These are phyloP conservation scores for Ustilago sp. DNA, from an alignment of 1,284 basidiomycete species.

Conservation along the genomic window DNA sequence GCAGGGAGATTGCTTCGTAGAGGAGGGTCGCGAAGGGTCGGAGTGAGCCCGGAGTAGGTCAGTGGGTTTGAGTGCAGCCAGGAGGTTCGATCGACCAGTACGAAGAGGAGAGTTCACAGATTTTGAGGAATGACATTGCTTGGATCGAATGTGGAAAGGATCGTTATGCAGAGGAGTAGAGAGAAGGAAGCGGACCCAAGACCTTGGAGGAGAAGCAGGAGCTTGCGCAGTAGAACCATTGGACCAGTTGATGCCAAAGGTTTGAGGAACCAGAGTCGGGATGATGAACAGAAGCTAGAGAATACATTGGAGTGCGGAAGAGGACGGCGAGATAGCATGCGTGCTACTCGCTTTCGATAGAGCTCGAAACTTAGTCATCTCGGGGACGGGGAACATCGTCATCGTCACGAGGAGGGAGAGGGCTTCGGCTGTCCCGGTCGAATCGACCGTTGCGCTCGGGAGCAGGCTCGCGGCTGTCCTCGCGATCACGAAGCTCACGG, in stretches of 20 bases:
- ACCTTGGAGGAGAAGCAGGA: conserved; percentile 7
- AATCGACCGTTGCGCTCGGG: conserved; percentile 50
- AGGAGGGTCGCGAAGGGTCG: neutral
- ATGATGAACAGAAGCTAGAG: conserved; percentile 15
- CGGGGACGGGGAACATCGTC: conserved; percentile 51
- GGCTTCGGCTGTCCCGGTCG: conserved; percentile 54
- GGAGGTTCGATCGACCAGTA: conserved; percentile 6
- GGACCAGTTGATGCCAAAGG: conserved; percentile 4
- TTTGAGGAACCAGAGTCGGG: conserved; percentile 23
- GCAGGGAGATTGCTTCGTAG: neutral
- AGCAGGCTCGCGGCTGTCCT: conserved; percentile 56
- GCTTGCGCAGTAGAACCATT: conserved; percentile 5
- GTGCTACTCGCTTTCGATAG: neutral
- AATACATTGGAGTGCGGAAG: conserved; percentile 18
- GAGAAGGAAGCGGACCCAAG: neutral
- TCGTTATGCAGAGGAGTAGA: conserved; percentile 10
- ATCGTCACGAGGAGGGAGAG: conserved; percentile 52
- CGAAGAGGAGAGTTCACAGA: conserved; percentile 3
- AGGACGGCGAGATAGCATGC: neutral
- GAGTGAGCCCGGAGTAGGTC: neutral
- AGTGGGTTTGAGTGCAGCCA: conserved; percentile 6
- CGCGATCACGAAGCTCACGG: conserved; percentile 35
- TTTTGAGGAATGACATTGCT: conserved; percentile 22
- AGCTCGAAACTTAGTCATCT: conserved; percentile 26
- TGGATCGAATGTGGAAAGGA: conserved; percentile 10